A percentile compares a stretch with the other conserved stretches of the same genome.
These are phyloP conservation scores for Gamsiella multidivaricata DNA, from an alignment of 192 early-diverging fungal species.

Conservation along the genomic window DNA sequence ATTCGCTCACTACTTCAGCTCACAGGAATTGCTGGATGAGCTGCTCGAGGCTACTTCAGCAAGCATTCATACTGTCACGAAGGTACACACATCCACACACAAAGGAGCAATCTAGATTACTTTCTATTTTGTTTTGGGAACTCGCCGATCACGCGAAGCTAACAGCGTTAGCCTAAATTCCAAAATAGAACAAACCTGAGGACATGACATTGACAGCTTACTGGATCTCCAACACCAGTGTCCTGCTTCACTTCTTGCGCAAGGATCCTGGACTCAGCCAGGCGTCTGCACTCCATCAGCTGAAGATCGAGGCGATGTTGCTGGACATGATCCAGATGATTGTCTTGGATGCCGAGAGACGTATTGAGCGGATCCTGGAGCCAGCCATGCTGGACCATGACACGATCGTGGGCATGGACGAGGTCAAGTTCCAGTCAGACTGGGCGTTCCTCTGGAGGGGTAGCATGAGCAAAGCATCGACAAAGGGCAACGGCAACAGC, in stretches of 20 bases:
- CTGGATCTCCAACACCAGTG: conserved; percentile 89
- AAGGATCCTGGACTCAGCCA: conserved; percentile 81
- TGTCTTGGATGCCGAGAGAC: conserved; percentile 70
- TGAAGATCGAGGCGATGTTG: conserved; percentile 83
- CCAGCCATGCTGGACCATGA: conserved; percentile 76
- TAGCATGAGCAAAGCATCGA: conserved; percentile 39
- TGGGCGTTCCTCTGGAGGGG: conserved; percentile 68
- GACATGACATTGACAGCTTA: conserved; percentile 75
- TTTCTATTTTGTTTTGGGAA: not conserved
- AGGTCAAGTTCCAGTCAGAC: conserved; percentile 67
- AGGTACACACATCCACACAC: conserved; percentile 55
- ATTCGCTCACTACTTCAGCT: conserved; percentile 86
- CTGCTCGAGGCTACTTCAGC: conserved; percentile 70
- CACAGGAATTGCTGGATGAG: conserved; percentile 76
- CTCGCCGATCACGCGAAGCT: no score
- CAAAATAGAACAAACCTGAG: conserved; percentile 59
- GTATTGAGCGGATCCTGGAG: conserved; percentile 76
- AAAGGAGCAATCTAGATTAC: not conserved
- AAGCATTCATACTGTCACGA: conserved; percentile 66
- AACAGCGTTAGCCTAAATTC: no score
- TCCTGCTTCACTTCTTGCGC: conserved; percentile 88
- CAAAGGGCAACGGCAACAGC: conserved; percentile 15
- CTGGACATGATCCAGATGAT: conserved; percentile 75
- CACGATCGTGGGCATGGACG: conserved; percentile 72
- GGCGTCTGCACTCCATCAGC: conserved; percentile 78